phyloP scores from a whole-genome alignment of 1,284 basidiomycete genomes.

The Chalciporus sp. region DNA sequence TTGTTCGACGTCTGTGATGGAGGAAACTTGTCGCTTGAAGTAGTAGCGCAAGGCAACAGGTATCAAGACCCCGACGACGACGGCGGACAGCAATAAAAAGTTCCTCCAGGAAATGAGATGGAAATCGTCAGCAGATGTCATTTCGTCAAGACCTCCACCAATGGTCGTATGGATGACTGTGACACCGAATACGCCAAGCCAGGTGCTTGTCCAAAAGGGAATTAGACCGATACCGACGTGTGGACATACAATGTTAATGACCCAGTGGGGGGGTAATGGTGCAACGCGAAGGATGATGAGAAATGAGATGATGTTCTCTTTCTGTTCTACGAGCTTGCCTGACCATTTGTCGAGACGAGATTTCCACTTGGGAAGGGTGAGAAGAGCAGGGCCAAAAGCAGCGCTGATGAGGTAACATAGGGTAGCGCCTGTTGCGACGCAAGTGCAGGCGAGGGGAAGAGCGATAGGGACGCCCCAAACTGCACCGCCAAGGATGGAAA shows the following conservation, averaged over 20 bases:
- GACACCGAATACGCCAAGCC: constrained; percentile 90
- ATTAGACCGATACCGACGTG: constrained; percentile 88
- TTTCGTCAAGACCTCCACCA: constrained; percentile 90
- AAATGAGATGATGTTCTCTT: constrained; percentile 83
- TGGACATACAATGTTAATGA: constrained; percentile 91
- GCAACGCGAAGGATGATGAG: constrained; percentile 93
- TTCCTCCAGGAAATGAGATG: constrained; percentile 89
- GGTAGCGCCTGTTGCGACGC: constrained; percentile 88
- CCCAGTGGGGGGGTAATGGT: constrained; percentile 96
- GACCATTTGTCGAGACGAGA: constrained; percentile 82
- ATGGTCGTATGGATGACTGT: constrained; percentile 96
- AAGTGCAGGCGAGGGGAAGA: constrained; percentile 88
- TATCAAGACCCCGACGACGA: constrained; percentile 88
- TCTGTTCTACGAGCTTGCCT: constrained; percentile 68
- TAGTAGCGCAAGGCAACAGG: constrained; percentile 86
- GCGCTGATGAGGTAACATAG: constrained; percentile 94
- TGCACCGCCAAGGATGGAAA: constrained; percentile 94
- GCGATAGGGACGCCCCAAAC: constrained; percentile 94
- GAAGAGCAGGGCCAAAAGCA: constrained; percentile 86
- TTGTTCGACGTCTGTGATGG: constrained; percentile 48
- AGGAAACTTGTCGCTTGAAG: constrained; percentile 59
- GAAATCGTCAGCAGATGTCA: constrained; percentile 93
- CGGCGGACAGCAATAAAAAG: constrained; percentile 78
- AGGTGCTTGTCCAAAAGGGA: constrained; percentile 90
- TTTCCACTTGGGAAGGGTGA: constrained; percentile 85